Base-by-base conservation (phyloP, 1,284 basidiomycete genomes). In the Caloboletus firmus region DNA sequence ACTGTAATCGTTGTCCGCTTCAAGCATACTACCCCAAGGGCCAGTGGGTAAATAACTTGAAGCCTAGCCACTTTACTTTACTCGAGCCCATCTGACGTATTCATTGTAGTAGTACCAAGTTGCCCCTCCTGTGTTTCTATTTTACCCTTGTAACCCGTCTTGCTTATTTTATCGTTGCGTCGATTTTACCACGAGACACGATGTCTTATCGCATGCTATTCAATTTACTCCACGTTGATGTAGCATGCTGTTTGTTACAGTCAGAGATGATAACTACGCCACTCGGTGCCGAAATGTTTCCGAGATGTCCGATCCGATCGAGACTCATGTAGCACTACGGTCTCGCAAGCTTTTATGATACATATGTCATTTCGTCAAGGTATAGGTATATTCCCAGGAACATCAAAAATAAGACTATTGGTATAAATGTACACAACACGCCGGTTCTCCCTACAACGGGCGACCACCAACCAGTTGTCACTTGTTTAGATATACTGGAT, bases 1-100 rank as follows among this genome's bases (percentile, higher is more conserved):
- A 91, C 89, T n/a, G 84, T 87, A 18, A 62, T 92, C 35, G 86
- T 92, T 46, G 77, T 92, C 22, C 82, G 87, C 51, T 86, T 92
- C 74, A 85, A 85, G 56, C 58, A 49, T 45, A 40, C 45, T 43
- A 48, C 45, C 18, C 52, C 49, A 26, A 54, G 35, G 13, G 26
- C 61, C 13, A 58, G 58, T 51, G 61, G 50, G 46, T 65, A 65
- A 43, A 55, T 35, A 15, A 40, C 17, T 32, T 36, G 41, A 43
- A 42, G 42, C 30, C 18, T 42, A n/a, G 20, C 37, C 37, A 17
- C 43, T 31, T 30, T 51, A 45, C 47, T 42, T 54, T 55, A 54
- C 51, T 37, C 10, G 4, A 30, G 18, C 15, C 41, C 28, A 42
- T 37, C 13, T 34, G 45, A 57, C 49, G 37, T 54, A 51, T 44